Base-by-base conservation (phyloP, 768 basidiomycete genomes). In the Pluteus cervinus region DNA sequence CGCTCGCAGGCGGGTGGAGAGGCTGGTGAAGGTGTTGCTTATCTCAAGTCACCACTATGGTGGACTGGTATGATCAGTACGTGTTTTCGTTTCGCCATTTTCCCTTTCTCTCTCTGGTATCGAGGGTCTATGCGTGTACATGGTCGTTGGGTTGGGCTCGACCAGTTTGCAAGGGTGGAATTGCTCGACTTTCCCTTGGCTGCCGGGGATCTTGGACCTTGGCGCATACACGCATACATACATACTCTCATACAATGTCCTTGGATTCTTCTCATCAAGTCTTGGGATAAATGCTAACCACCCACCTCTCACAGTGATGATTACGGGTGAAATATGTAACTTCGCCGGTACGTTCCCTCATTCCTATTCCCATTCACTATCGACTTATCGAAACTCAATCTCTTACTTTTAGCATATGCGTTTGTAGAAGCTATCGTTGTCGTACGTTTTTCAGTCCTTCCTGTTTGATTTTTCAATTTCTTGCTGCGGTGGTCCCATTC, bases 371-470 rank as follows among this genome's bases (percentile, higher is more conserved):
- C 39, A 50, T 55, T 22, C 50, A 54, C 31, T 33, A 39, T 47
- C 34, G 29, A 23, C 41, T 30, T 39, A 12, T 32, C 45, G 37
- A 34, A 33, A 37, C 53, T 51, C 45, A 48, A 38, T 36, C 8
- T 14, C 21, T 5, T 30, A 29, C 23, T 40, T 39, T 37, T 55
- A 80, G 81, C 82, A 33, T 91, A 93, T 54, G 87, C 91, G 5
- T 92, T 93, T 56, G 82, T 87, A 17, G 83, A 90, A 56, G 90
- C 90, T 20, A 83, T 98, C 50, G 79, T 97, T 42, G 96, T 98
- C 43, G 85, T 88, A 57, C 45, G 80, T 70, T 33, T 14, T 18
- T 15, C 14, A 25, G 12, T n/a, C 33, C 12, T 25, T 5, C 1
- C 24, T 29, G 14, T 34, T 11, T 30, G 40, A 33, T 32, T 11